Base-by-base conservation (phyloP, 2,329 filamentous ascomycete species). In the Emergomyces pasteurianus region DNA sequence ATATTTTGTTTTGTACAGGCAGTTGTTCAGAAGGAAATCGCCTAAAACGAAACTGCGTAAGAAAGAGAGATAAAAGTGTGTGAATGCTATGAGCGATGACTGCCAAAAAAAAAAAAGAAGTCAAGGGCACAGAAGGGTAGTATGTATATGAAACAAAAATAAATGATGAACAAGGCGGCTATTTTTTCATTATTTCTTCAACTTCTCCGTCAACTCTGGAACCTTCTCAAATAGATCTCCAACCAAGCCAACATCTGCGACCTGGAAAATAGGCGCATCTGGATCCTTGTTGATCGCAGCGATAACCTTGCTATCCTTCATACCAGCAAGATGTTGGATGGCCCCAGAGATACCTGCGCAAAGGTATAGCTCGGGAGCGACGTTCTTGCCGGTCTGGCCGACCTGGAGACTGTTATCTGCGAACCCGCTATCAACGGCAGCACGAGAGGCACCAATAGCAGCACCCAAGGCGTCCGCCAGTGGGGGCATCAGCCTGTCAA, bases 231-330 rank as follows among this genome's bases (percentile, higher is more conserved):
- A 97, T 68, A 99, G 77, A 79, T 99, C 94, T 47, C 92, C 92
- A 5, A 99, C 92, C 58, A 99, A 79, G 14, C 94, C 94, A 59
- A 97, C 91, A 76, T 99, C 94, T 4, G 94, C 94, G 62, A 99
- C 86, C 77, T 99, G 94, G 82, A 99, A 99, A 68, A 99, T 99
- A 36, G 94, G 94, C 61, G 94, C 94, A 75, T 99, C 94, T 4
- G 86, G 80, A 72, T 99, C 94, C 80, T 99, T 99, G 82, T 99
- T 99, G 72, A 99, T 97, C 16, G 90, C 90, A 26, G 92, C 94
- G 78, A 99, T 99, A 62, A 99, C 94, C 80, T 99, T 99, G 80
- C 91, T 96, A 73, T 99, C 94, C 83, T 99, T 99, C 94, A 99
- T 99, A 72, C 94, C 94, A 38, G 94, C 94, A 77, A 99, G 77